These are phyloP conservation scores for Neurospora sp. DNA, from an alignment of 495 filamentous ascomycete species.

Conservation along the genomic window DNA sequence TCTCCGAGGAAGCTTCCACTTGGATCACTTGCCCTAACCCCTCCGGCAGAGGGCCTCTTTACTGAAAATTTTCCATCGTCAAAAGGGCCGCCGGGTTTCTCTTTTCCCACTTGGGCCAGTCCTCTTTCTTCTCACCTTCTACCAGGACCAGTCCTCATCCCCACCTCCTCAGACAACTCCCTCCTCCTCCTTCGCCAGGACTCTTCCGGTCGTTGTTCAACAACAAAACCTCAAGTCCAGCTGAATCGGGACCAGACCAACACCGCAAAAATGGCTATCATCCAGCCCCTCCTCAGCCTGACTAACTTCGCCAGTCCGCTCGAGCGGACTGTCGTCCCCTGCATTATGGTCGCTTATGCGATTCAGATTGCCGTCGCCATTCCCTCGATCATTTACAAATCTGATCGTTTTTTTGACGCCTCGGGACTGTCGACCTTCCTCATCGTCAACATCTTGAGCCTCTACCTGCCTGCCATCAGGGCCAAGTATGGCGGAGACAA, in stretches of 20 bases:
- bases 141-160: background rate
- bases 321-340: constrained; percentile 48
- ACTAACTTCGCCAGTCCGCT: constrained; percentile 50
- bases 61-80: background rate
- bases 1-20: background rate
- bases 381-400: constrained; percentile 46
- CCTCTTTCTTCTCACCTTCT: background rate
- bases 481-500: constrained; percentile 10
- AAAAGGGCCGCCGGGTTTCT: background rate
- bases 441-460: constrained; percentile 41
- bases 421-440: constrained; percentile 54
- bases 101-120: background rate
- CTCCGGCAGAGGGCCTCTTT: background rate
- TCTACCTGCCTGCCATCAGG: constrained; percentile 51
- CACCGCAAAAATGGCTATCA: constrained; percentile 32
- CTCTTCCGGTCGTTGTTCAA: background rate
- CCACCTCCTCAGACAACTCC: background rate
- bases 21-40: background rate
- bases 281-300: constrained; percentile 39
- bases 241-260: background rate
- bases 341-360: constrained; percentile 44
- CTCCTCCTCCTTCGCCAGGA: background rate
- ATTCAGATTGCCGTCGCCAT: constrained; percentile 46
- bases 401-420: constrained; percentile 55
- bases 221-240: background rate